A percentile compares a stretch with the other conserved stretches of the same genome.
Evolutionary conservation across 345 rosid genomes (phyloP).

Genomic region (Boechera retrofracta): DNA sequence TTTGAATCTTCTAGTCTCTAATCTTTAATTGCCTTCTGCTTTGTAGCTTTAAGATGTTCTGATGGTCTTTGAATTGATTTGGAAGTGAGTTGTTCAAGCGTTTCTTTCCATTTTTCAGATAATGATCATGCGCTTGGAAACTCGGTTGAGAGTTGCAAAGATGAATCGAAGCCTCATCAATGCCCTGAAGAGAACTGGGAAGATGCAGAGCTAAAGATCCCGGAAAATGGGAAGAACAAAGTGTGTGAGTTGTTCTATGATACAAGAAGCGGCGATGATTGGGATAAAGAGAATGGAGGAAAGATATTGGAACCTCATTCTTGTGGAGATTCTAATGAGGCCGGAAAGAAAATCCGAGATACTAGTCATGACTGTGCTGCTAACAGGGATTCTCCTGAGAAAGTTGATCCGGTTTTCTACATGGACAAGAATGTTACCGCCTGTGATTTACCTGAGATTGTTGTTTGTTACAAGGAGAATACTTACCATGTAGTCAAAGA

Average conservation of each 20-base stretch:
- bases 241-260: slow-evolving; percentile 36
- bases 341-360: background rate
- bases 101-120: slow-evolving; percentile 49
- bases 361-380: slow-evolving; percentile 19
- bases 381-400: slow-evolving; percentile 40
- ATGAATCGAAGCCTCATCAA: slow-evolving; percentile 48
- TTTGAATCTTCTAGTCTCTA: background rate
- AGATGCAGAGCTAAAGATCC: slow-evolving; percentile 43
- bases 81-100: background rate
- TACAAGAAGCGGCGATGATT: slow-evolving; percentile 42
- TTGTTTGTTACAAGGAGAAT: slow-evolving; percentile 70
- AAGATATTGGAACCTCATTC: slow-evolving; percentile 8
- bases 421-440: slow-evolving; percentile 65
- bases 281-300: slow-evolving; percentile 35
- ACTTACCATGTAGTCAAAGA: slow-evolving; percentile 69
- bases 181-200: slow-evolving; percentile 45
- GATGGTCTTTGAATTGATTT: background rate
- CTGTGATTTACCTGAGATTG: slow-evolving; percentile 64
- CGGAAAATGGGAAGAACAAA: slow-evolving; percentile 41
- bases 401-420: slow-evolving; percentile 52
- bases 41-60: slow-evolving; percentile 9
- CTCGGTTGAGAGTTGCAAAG: slow-evolving; percentile 47
- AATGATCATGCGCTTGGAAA: slow-evolving; percentile 51
- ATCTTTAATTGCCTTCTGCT: background rate
- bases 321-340: slow-evolving; percentile 17